These are phyloP conservation scores for Tubosaeta sp. DNA, from an alignment of 768 basidiomycete genomes.

Conservation along the genomic window DNA sequence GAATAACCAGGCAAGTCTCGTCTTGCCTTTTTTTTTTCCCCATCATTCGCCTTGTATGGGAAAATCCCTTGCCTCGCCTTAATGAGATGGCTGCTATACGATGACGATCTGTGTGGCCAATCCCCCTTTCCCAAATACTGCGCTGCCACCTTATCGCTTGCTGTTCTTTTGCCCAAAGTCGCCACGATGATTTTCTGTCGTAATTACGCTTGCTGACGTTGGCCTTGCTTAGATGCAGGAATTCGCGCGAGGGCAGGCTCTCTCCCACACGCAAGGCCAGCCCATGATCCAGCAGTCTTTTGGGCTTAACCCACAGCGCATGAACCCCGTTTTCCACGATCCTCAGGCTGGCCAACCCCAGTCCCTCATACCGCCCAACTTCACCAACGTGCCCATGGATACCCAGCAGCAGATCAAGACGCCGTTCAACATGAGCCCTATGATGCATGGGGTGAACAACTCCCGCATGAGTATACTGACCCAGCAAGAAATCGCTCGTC, in stretches of 20 bases:
- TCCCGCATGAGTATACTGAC: conserved; percentile 42
- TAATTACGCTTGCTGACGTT: conserved; percentile 23
- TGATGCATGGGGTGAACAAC: conserved; percentile 35
- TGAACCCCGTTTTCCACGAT: conserved; percentile 38
- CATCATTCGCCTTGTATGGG: conserved; percentile 11
- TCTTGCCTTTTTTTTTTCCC: conserved; percentile 11
- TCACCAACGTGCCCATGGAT: conserved; percentile 36
- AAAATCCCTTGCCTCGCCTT: conserved; percentile 10
- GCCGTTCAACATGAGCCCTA: conserved; percentile 29
- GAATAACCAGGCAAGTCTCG: conserved; percentile 45
- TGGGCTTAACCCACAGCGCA: conserved; percentile 31
- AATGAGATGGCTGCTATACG: conserved; percentile 11
- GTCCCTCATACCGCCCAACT: conserved; percentile 35
- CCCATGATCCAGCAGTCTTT: conserved; percentile 43
- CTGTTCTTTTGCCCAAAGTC: conserved; percentile 3
- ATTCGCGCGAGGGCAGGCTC: conserved; percentile 38
- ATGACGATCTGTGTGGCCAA: conserved; percentile 15
- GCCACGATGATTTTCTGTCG: conserved; percentile 1
- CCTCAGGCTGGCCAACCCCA: conserved; percentile 26
- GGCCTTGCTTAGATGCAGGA: conserved; percentile 40
- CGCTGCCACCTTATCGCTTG: conserved; percentile 11
- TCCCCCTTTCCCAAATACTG: conserved; percentile 13
- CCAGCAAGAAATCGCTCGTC: conserved; percentile 38
- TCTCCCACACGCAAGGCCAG: conserved; percentile 39
- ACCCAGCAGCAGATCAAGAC: conserved; percentile 33